phyloP scores from a whole-genome alignment of 1,284 basidiomycete species.

The Erythrobasidium hasegawianum region DNA sequence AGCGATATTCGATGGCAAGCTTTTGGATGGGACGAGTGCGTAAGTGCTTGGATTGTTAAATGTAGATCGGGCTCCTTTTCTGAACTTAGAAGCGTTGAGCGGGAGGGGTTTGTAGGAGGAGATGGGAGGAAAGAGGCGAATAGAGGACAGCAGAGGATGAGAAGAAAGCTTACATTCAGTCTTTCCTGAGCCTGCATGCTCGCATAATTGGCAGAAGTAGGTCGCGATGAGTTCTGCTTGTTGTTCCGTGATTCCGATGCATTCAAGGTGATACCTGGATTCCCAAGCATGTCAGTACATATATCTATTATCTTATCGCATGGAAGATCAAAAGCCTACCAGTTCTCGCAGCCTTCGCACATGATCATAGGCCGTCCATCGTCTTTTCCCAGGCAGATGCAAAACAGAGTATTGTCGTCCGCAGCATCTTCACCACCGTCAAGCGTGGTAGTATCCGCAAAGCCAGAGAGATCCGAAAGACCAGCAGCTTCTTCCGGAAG shows the following conservation, averaged over 20 bases:
- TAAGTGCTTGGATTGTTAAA: too few relatives aligned
- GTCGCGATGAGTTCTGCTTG: constrained; percentile 42
- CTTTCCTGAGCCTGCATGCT: constrained; percentile 44
- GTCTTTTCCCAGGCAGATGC: constrained; percentile 52
- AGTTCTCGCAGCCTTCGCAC: constrained; percentile 67
- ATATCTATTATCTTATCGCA: background rate
- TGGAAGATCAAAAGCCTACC: constrained; percentile 56
- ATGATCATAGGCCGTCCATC: constrained; percentile 76
- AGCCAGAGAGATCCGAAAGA: background rate
- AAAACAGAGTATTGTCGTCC: constrained; percentile 25
- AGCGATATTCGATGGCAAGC: too few relatives aligned
- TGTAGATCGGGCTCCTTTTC: too few relatives aligned
- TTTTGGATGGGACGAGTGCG: too few relatives aligned
- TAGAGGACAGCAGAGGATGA: background rate
- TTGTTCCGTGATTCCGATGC: constrained; percentile 42
- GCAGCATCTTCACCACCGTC: background rate
- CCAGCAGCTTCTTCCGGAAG: background rate
- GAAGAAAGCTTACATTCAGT: constrained; percentile 43
- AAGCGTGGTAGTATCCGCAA: background rate
- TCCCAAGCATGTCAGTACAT: background rate
- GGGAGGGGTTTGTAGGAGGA: too few relatives aligned
- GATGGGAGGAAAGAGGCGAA: too few relatives aligned
- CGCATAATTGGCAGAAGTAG: constrained; percentile 46
- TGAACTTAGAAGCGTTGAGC: too few relatives aligned
- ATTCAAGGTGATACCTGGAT: constrained; percentile 47